A percentile compares a stretch with the other conserved stretches of the same genome.
phyloP scores from a whole-genome alignment of 768 basidiomycete genomes.

The Tylopilus subfusipes region DNA sequence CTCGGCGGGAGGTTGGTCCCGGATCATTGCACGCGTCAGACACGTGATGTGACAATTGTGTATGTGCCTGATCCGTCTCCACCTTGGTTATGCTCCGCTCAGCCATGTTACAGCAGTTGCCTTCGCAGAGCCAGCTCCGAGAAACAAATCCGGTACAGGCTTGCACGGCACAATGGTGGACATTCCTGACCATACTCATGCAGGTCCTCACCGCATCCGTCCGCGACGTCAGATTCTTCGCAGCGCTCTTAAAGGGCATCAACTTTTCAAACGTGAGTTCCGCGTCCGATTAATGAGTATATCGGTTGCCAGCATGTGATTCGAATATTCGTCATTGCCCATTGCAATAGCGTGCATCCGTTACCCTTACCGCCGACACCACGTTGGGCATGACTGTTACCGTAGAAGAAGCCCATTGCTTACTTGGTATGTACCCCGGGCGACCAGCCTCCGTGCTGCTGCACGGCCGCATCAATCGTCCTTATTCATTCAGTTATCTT shows the following conservation, averaged over 20 bases:
- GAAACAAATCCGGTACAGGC: slow-evolving; percentile 24
- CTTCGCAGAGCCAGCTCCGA: slow-evolving; percentile 19
- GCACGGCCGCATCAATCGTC: background rate
- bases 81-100: background rate
- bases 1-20: background rate
- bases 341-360: slow-evolving; percentile 60
- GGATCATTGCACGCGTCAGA: background rate
- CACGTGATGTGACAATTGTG: slow-evolving; percentile 17
- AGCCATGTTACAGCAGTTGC: slow-evolving; percentile 19
- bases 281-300: background rate
- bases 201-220: slow-evolving; percentile 68
- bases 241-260: slow-evolving; percentile 75
- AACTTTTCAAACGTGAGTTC: slow-evolving; percentile 71
- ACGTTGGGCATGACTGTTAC: slow-evolving; percentile 78
- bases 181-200: slow-evolving; percentile 3
- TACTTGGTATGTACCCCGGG: slow-evolving; percentile 56
- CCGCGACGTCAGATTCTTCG: slow-evolving; percentile 79
- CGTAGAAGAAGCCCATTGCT: slow-evolving; percentile 81
- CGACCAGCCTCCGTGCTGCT: slow-evolving; percentile 4
- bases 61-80: background rate
- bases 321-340: slow-evolving; percentile 6
- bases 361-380: slow-evolving; percentile 57
- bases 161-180: background rate
- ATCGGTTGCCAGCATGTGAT: slow-evolving; percentile 1
- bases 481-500: background rate